Percentiles rank a stretch among this genome's conserved stretches.
Evolutionary conservation across 2,329 filamentous ascomycete species (phyloP).

Genomic region (Cucurbitaria berberidis): DNA sequence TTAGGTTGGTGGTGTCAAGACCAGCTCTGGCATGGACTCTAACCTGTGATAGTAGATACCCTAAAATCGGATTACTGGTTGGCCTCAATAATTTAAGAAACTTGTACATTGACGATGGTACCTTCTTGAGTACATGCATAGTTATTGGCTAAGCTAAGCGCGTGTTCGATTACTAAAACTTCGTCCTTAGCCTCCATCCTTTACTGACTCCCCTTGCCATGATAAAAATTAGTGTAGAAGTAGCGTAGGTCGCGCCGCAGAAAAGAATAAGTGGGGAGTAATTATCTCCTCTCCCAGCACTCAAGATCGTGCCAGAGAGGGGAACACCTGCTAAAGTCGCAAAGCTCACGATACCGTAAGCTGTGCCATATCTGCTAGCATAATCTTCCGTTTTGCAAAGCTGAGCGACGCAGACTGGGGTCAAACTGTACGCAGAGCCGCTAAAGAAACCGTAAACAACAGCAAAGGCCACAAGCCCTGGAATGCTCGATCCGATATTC

Average conservation of each 20-base stretch:
- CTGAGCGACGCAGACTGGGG: constrained; percentile 51
- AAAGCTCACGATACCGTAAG: constrained; percentile 55
- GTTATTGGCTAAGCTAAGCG: too few species aligned
- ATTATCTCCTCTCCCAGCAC: constrained; percentile 39
- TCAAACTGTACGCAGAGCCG: constrained; percentile 47
- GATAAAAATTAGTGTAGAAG: constrained; percentile 2
- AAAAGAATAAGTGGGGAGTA: constrained; percentile 14
- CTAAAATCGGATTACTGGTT: too few species aligned
- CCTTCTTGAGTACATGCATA: too few species aligned
- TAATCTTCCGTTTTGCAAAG: constrained; percentile 50
- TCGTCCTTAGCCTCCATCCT: constrained; percentile 1
- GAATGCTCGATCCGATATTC: constrained; percentile 7
- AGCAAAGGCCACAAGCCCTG: constrained; percentile 38
- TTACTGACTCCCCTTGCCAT: constrained; percentile 2
- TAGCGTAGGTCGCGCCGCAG: constrained; percentile 8
- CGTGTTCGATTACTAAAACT: constrained; percentile 2
- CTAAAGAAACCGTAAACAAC: constrained; percentile 51
- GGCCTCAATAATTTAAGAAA: too few species aligned
- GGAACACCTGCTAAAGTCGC: constrained; percentile 59
- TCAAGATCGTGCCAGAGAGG: constrained; percentile 58
- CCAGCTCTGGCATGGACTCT: too few species aligned
- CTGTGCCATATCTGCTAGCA: constrained; percentile 57
- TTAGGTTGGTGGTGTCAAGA: too few species aligned
- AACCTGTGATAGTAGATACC: too few species aligned
- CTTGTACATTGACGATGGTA: too few species aligned